phyloP scores from a whole-genome alignment of 2,329 filamentous ascomycete genomes.

The Fonsecaea monophora region DNA sequence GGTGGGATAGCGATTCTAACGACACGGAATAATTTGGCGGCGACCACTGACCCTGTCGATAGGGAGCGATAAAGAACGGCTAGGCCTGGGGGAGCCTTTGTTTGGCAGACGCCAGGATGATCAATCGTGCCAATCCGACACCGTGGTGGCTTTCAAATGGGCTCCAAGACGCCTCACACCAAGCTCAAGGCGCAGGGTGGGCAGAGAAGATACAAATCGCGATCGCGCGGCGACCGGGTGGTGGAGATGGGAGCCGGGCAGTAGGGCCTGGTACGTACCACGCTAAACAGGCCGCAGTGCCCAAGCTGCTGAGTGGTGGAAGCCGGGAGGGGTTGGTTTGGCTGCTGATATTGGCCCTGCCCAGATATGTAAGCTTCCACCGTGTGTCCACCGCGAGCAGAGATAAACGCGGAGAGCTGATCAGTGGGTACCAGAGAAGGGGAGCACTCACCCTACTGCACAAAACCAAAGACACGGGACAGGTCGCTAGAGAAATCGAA shows the following conservation, averaged over 20 bases:
- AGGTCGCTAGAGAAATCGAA: not conserved
- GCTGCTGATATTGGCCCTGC: slow-evolving; percentile 22
- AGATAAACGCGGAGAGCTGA: slow-evolving; percentile 30
- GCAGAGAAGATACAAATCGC: slow-evolving; percentile 38
- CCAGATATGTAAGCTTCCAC: slow-evolving; percentile 20
- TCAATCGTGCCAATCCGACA: slow-evolving; percentile 39
- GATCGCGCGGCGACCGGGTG: slow-evolving; percentile 36
- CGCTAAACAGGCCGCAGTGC: slow-evolving; percentile 33
- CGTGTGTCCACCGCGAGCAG: slow-evolving; percentile 8
- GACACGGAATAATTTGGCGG: slow-evolving; percentile 40
- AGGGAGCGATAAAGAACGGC: slow-evolving; percentile 38
- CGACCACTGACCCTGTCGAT: slow-evolving; percentile 37
- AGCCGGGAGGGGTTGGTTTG: slow-evolving; percentile 17
- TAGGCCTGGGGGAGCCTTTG: slow-evolving; percentile 30
- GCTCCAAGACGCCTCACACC: slow-evolving; percentile 27
- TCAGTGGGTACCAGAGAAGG: slow-evolving; percentile 22
- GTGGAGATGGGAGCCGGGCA: slow-evolving; percentile 30
- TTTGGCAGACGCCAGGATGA: slow-evolving; percentile 36
- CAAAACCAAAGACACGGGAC: not conserved
- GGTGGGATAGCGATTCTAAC: slow-evolving; percentile 30
- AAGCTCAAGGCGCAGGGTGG: slow-evolving; percentile 36
- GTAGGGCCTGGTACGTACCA: slow-evolving; percentile 20
- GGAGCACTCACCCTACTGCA: not conserved
- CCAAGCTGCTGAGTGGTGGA: slow-evolving; percentile 15
- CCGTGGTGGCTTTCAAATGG: slow-evolving; percentile 39